Base-by-base conservation (phyloP, 2,329 filamentous ascomycete genomes). In the Penicillium crustosum region DNA sequence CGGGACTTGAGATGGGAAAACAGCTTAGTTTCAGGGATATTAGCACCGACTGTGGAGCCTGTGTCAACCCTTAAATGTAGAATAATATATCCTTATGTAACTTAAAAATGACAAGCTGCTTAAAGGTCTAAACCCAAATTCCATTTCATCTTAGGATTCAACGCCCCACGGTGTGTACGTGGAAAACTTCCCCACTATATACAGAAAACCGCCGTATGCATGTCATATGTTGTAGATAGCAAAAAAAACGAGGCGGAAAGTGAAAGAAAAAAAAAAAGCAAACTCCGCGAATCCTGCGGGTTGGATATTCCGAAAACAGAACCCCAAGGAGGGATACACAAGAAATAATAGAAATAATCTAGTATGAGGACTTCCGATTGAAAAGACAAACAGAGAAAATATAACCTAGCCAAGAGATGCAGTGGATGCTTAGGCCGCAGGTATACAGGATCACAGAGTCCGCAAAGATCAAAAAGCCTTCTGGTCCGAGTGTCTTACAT, bases 1-100 rank as follows among this genome's bases (percentile, higher is more conserved):
- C 29, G 39, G 41, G 13, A 6, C 27, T 43, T n/a, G 17, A 25
- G 29, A 4, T 35, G 15, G 6, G 21, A 53, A 53, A 53, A 43
- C 9, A 35, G 41, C 38, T 23, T 53, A 58, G 53, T 21, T 31
- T 33, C 43, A 50, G 23, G 33, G 42, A 25, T 27, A 38, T 35
- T 44, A 45, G 54, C 42, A 54, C 52, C 47, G 55, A 53, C 41
- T 21, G 57, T 58, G 49, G 53, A 55, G 49, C 10, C 35, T 31
- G 36, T 60, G 58, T 58, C 42, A 25, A n/a, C 9, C 19, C 15
- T 48, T 17, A 9, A 25, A 13, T 48, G 19, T n/a, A 7, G 19
- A 48, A 21, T 50, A 27, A n/a, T 36, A 38, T 27, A 50, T 21
- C 17, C 21, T 31, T 33, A 25, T n/a, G 4, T 56, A 31, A 49